Base-by-base conservation (phyloP, 1,139 yeast species). In the Taphrina wiesneri region DNA sequence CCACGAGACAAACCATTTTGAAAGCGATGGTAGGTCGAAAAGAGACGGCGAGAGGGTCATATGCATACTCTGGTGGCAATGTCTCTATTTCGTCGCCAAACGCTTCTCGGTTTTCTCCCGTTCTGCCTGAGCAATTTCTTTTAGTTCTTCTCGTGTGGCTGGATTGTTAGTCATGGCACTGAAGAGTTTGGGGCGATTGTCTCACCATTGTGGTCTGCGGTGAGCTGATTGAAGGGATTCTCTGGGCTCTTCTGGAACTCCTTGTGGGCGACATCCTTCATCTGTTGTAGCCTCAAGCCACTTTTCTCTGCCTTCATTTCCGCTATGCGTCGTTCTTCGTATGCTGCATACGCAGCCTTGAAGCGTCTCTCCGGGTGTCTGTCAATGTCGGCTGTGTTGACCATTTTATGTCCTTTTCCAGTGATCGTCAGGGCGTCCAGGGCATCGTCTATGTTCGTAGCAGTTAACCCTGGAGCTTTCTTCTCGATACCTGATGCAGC, bases 321-420 rank as follows among this genome's bases (percentile, higher is more conserved):
- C 7, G 96, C 95, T 62, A 87, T 75, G 73, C 95, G 82, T 67
- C 81, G 79, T 70, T 86, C 93, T 73, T 89, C 91, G 72, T 77
- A 89, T 0, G 89, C 91, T 13, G 84, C 81, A 69, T 81, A 81
- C 0, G 96, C 96, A 19, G 95, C 91, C 79, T 89, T 90, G 76
- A 86, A 88, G 75, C 96, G 83, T 77, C 96, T 83, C 78, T 89
- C 96, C 9, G 96, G 96, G 72, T 89, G 96, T 75, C 90, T 86
- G 70, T 89, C 96, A 67, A 89, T 79, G 67, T 86, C 90, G 73
- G 85, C 87, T 70, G 81, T 79, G 23, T 32, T 36, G 4, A 60
- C 41, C 67, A 79, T 81, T 5, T 67, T 69, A 26, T 69, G 68
- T 36, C 69, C 67, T 21, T 68, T 54, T 19, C 78, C 71, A 74